Evolutionary conservation across 305 asterid species (phyloP).

Genomic region (Fraxinus paxiana): DNA sequence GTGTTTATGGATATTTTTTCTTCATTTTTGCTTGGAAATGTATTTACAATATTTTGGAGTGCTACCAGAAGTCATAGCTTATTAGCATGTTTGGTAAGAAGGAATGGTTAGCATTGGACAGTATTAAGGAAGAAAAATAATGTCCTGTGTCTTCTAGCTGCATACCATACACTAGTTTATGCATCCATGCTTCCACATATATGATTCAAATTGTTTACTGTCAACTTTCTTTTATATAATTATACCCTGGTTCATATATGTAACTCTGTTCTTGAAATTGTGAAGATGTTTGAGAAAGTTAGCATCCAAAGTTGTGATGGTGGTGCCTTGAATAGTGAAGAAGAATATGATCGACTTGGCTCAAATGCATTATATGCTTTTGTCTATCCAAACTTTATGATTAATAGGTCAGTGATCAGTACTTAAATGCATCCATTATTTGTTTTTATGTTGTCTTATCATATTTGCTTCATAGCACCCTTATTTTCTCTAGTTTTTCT

Average conservation of each 20-base stretch:
- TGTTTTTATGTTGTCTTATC: not conserved
- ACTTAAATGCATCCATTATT: not conserved
- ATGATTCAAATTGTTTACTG: not conserved
- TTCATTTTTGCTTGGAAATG: not conserved
- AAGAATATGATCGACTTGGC: conserved; percentile 61
- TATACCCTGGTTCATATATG: not conserved
- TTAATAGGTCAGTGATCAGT: conserved; percentile 55
- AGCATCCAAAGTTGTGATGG: conserved; percentile 74
- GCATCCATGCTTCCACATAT: not conserved
- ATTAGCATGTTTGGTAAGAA: not conserved
- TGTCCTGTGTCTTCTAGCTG: not conserved
- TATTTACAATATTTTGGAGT: not conserved
- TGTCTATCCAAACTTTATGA: conserved; percentile 85
- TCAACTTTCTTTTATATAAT: not conserved
- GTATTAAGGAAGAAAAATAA: not conserved
- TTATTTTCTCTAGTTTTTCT: not conserved
- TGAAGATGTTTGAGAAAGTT: conserved; percentile 69
- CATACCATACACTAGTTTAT: not conserved
- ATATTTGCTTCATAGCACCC: not conserved
- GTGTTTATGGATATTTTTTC: not conserved
- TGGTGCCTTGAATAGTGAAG: conserved; percentile 26
- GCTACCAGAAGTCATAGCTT: not conserved
- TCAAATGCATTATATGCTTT: conserved; percentile 67
- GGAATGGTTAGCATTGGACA: not conserved
- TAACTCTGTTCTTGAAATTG: conserved; percentile 1